Base-by-base conservation (phyloP, 2,329 filamentous ascomycete genomes). In the Colletotrichum tofieldiae region DNA sequence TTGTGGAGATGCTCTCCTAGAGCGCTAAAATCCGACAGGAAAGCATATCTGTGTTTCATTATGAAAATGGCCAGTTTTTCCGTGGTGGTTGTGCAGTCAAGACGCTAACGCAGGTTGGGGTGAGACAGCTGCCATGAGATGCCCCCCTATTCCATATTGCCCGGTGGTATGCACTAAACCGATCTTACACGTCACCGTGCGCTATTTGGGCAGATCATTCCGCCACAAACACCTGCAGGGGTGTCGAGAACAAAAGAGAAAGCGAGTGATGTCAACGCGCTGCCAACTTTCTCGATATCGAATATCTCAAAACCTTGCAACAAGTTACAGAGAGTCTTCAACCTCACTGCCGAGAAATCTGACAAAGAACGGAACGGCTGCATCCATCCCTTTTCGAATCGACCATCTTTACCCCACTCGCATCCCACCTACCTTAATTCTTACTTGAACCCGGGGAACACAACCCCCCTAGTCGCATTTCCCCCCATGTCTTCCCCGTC, bases 241-340 rank as follows among this genome's bases (percentile, higher is more conserved):
- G n/a, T 2, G 4, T 35, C 3, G 35, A 29, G 49, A 16, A 26
- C 26, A 16, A 11, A 59, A 39, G 9, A 43, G 29, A 23, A 60
- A 26, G 47, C 67, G 62, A 41, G 67, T 70, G 67, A 70, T 70
- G 67, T 70, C 54, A 66, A 65, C 37, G 58, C 41, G 37, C 66
- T 68, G 45, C 37, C 51, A 49, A 49, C 54, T 59, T 59, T 51
- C 26, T 20, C 9, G 43, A 39, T 39, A 62, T 29, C 35, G n/a
- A 39, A 41, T 39, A 29, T 39, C 45, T 16, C 60, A 29, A 51
- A 29, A 35, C 32, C 49, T 55, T 39, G 41, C n/a, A n/a, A 60
- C 29, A 18, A 45, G 29, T 4, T 16, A 5, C n/a, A 45, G 58
- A 37, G n/a, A 18, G 23, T 14, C 52, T 37, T 32, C 39, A 29